These are phyloP conservation scores for Rutstroemia sp. DNA, from an alignment of 2,329 filamentous ascomycete genomes.

Conservation along the genomic window DNA sequence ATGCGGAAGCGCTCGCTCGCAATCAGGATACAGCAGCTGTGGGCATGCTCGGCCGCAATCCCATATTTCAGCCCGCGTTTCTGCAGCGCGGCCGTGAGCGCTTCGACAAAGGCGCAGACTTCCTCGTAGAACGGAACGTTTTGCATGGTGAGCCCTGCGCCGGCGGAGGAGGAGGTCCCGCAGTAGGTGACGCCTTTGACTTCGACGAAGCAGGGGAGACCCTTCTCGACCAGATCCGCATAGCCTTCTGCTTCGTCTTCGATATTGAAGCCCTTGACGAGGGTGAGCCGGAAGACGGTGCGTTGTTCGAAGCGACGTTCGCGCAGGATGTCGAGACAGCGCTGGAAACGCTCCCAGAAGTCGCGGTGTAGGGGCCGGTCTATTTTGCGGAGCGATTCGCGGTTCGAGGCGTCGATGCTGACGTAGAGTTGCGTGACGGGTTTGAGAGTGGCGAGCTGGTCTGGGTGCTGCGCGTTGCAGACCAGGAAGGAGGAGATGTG, in stretches of 20 bases:
- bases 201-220: constrained; percentile 86
- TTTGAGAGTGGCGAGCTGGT: constrained; percentile 73
- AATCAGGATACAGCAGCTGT: constrained; percentile 86
- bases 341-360: constrained; percentile 94
- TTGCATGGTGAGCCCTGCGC: constrained; percentile 87
- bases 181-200: constrained; percentile 97
- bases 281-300: constrained; percentile 88
- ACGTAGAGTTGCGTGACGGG: constrained; percentile 95
- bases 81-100: constrained; percentile 61
- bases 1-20: constrained; percentile 74
- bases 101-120: constrained; percentile 72
- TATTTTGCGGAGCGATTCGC: constrained; percentile 78
- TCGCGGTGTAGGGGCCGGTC: constrained; percentile 89
- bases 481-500: constrained; percentile 92
- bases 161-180: constrained; percentile 77
- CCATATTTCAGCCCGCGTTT: constrained; percentile 73
- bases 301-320: constrained; percentile 78
- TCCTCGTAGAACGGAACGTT: constrained; percentile 97
- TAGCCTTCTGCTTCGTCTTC: constrained; percentile 90
- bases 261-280: constrained; percentile 97
- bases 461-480: constrained; percentile 94
- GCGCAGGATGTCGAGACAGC: constrained; percentile 82
- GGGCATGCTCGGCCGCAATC: constrained; percentile 89
- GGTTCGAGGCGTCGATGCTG: constrained; percentile 89
- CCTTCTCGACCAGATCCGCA: constrained; percentile 77